phyloP scores from a whole-genome alignment of 192 early-diverging fungal species.

The Umbelopsis vinacea region DNA sequence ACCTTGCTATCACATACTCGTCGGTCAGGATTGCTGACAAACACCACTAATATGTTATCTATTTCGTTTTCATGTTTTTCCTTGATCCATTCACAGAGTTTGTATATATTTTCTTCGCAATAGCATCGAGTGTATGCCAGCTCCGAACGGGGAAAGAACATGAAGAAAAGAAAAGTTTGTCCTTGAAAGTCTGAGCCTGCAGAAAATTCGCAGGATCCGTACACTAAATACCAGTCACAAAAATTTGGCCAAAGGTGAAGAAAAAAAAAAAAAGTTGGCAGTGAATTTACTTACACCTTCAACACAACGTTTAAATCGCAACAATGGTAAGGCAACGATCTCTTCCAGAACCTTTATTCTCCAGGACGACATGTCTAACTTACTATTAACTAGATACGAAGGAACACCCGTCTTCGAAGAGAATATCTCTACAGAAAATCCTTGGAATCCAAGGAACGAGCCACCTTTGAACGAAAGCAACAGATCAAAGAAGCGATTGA shows the following conservation, averaged over 20 bases:
- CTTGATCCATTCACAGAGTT: slow-evolving; percentile 19
- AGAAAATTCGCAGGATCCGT: background rate
- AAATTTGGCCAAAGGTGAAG: background rate
- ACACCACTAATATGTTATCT: slow-evolving; percentile 17
- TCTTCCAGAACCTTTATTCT: background rate
- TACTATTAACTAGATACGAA: slow-evolving; percentile 62
- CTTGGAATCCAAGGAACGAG: slow-evolving; percentile 89
- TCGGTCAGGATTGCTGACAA: slow-evolving; percentile 24
- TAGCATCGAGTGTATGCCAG: slow-evolving; percentile 31
- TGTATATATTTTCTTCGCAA: slow-evolving; percentile 35
- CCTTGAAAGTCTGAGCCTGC: background rate
- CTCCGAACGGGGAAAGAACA: slow-evolving; percentile 2
- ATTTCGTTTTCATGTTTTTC: slow-evolving; percentile 11
- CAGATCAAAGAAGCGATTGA: slow-evolving; percentile 89
- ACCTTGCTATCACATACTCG: background rate
- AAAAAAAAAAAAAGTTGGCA: slow-evolving; percentile 9
- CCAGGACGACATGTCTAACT: background rate
- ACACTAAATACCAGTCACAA: background rate
- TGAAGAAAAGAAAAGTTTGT: background rate
- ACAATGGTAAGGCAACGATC: background rate
- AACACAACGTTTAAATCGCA: background rate
- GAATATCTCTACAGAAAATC: slow-evolving; percentile 99
- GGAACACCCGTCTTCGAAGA: slow-evolving; percentile 85
- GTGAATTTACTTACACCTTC: background rate
- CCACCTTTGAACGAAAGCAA: slow-evolving; percentile 94